Evolutionary conservation across 345 rosid species (phyloP), one percentile per base, ranked within the genome.

Genomic region (Kernera saxatilis): DNA sequence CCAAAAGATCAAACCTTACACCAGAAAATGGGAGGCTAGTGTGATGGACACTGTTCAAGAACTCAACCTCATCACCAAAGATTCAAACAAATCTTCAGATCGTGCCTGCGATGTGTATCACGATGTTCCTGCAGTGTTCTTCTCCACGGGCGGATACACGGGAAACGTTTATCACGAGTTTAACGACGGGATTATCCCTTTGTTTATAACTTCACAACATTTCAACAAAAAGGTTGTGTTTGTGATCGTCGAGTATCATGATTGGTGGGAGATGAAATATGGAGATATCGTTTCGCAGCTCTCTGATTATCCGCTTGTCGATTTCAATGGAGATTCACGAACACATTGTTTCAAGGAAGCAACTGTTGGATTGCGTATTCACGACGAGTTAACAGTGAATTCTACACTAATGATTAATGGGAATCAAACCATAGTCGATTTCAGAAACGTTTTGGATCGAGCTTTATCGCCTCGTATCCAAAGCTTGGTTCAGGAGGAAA

Each of bases 111-210:
- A 91, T 65, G 86, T 89, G 22, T 19, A 43, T 19, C 88, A 91
- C 30, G 78, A 83, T 41, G 96, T 84, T 4, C 90, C 96, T 0
- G 92, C 93, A 0, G 90, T 89, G 77, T 79, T 91, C 81, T 91
- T 89, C 81, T 91, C 93, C 1, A 89, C 97, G 0, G 90, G 93
- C 4, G 97, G 97, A 17, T 91, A 87, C 51, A 91, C 97, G 0
- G 97, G 97, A 26, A 91, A 91, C 57, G 79, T 87, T 3, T 91
- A 87, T 19, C 97, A 91, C 62, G 97, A 91, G 77, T 88, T 91
- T 49, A 89, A 91, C 75, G 96, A 91, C 35, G 93, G 96, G 67
- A 79, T 91, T 29, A 66, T 91, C 65, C 97, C 97, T 21, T 67
- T 91, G 75, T 91, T 78, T 64, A 83, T 91, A 15, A 91, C 97